Conservation (phyloP, 176 grass and related monocot genomes). For the Ensete glaucum region DNA sequence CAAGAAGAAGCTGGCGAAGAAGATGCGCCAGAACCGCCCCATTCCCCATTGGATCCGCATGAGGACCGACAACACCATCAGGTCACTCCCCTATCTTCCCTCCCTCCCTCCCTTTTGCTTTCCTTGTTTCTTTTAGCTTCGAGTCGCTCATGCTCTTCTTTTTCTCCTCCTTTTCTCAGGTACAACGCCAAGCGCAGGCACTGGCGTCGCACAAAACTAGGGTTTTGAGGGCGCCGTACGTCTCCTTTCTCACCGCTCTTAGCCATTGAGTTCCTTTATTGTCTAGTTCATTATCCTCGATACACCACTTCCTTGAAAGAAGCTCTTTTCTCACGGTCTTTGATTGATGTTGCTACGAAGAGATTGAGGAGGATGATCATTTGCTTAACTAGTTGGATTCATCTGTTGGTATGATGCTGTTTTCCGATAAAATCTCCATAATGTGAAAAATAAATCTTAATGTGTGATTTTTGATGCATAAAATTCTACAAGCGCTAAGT, state of each 20-base stretch:
- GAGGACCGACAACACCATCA: constrained; percentile 26
- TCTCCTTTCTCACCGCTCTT: neutral
- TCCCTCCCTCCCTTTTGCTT: neutral
- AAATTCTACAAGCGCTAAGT: no score
- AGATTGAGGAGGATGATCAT: neutral
- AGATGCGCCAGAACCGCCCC: constrained; percentile 26
- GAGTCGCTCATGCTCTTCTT: neutral
- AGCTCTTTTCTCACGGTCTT: no score
- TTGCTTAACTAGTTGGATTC: neutral
- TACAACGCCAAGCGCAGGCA: constrained; percentile 28
- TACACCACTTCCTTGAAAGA: neutral
- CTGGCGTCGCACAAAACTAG: constrained; percentile 26
- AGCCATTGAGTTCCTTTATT: neutral
- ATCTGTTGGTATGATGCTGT: neutral
- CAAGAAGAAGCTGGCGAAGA: constrained; percentile 26
- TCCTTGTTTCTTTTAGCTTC: neutral
- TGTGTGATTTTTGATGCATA: neutral
- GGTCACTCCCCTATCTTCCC: neutral
- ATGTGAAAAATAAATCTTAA: neutral
- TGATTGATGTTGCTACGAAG: no score
- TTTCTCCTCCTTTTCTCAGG: neutral
- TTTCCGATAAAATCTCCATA: neutral
- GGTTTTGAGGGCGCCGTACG: constrained; percentile 7
- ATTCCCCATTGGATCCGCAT: constrained; percentile 28
- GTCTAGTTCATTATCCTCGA: neutral